These are phyloP conservation scores for Leccinum pachyderme DNA, from an alignment of 1,284 basidiomycete species.

Conservation along the genomic window DNA sequence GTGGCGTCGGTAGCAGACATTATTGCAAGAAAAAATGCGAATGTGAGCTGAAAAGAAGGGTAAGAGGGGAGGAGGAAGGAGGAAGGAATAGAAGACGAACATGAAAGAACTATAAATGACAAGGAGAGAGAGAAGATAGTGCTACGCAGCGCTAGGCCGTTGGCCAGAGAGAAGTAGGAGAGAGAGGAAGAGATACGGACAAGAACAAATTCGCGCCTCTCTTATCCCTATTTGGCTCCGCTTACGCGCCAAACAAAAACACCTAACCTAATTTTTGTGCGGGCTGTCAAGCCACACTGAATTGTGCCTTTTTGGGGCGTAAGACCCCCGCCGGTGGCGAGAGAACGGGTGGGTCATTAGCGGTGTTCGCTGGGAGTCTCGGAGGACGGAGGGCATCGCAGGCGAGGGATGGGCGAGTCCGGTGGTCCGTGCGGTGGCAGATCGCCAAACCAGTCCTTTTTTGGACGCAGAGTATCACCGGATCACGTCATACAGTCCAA, in stretches of 20 bases:
- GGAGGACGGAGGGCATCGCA: background rate
- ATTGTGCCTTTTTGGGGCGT: constrained; percentile 1
- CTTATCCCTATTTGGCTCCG: constrained; percentile 54
- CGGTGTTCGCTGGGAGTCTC: background rate
- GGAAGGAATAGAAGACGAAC: constrained; percentile 33
- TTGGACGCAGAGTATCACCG: constrained; percentile 22
- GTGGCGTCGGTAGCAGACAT: constrained; percentile 73
- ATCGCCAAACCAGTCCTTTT: constrained; percentile 17
- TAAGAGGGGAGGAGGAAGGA: constrained; percentile 15
- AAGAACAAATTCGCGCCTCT: constrained; percentile 37
- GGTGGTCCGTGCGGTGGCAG: constrained; percentile 36
- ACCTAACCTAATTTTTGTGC: constrained; percentile 31
- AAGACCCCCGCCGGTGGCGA: constrained; percentile 3
- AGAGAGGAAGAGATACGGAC: constrained; percentile 50
- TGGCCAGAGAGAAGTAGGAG: constrained; percentile 41
- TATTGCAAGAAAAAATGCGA: constrained; percentile 54
- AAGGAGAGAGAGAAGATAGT: constrained; percentile 44
- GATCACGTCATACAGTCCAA: constrained; percentile 32
- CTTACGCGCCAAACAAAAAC: constrained; percentile 41
- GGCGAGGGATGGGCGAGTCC: background rate
- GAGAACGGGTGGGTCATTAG: background rate
- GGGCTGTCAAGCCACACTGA: constrained; percentile 9
- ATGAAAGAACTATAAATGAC: constrained; percentile 46
- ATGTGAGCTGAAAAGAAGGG: constrained; percentile 42
- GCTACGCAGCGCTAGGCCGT: constrained; percentile 51